Percentiles rank a stretch among this genome's conserved stretches.
Evolutionary conservation across 345 rosid species (phyloP).

Genomic region (Linum trigynum): DNA sequence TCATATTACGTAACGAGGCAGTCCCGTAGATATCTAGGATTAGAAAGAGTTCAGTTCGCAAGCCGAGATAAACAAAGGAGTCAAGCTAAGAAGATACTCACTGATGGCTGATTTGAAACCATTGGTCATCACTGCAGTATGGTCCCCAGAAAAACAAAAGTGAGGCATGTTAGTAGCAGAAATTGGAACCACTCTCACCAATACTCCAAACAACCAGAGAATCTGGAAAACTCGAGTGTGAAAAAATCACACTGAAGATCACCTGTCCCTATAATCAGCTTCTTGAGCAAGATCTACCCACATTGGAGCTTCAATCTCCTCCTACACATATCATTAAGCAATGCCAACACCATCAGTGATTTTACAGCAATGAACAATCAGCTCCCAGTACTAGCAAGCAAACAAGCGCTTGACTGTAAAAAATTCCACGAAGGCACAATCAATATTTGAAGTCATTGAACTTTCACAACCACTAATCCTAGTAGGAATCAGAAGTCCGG

Average conservation of each 20-base stretch:
- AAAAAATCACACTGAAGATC: conserved; percentile 12
- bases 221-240: not conserved
- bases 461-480: too few relatives aligned
- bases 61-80: conserved; percentile 1
- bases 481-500: too few relatives aligned
- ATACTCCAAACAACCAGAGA: not conserved
- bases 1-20: conserved; percentile 1
- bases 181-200: not conserved
- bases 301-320: conserved; percentile 39
- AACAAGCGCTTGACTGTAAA: too few relatives aligned
- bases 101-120: conserved; percentile 45
- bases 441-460: too few relatives aligned
- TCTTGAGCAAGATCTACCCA: conserved; percentile 33
- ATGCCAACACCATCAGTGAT: not conserved
- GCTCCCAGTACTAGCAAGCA: too few relatives aligned
- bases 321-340: conserved; percentile 17
- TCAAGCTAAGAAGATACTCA: conserved; percentile 23
- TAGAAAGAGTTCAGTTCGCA: not conserved
- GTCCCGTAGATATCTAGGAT: not conserved
- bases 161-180: not conserved
- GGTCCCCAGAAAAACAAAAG: not conserved
- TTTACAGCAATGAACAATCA: too few relatives aligned
- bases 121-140: conserved; percentile 39
- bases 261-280: conserved; percentile 19
- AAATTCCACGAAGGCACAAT: too few relatives aligned